These are phyloP conservation scores for Heracleum sosnowskyi DNA, from an alignment of 129 eudicot species.

Conservation along the genomic window DNA sequence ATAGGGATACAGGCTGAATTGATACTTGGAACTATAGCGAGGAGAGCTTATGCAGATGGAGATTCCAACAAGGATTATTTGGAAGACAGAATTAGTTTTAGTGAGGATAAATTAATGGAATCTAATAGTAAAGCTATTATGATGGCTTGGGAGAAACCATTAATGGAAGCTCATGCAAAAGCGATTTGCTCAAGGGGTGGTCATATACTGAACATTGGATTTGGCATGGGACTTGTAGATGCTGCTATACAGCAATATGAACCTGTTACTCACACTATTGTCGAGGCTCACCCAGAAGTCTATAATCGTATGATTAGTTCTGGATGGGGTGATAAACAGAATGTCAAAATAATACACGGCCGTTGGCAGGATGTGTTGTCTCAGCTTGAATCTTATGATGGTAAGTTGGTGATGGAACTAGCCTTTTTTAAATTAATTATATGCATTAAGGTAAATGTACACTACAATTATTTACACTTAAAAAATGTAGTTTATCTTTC, in stretches of 20 bases:
- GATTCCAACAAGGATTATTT: slow-evolving; percentile 51
- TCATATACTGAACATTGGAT: slow-evolving; percentile 74
- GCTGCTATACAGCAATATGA: slow-evolving; percentile 74
- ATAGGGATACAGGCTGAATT: slow-evolving; percentile 89
- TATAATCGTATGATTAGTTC: slow-evolving; percentile 65
- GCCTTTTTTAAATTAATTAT: background rate
- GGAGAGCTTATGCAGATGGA: slow-evolving; percentile 47
- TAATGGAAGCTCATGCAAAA: slow-evolving; percentile 97
- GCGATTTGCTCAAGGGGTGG: slow-evolving; percentile 85
- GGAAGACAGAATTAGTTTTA: slow-evolving; percentile 83
- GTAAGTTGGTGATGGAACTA: slow-evolving; percentile 16
- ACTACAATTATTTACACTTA: background rate
- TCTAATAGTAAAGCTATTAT: slow-evolving; percentile 81
- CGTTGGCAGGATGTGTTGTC: slow-evolving; percentile 92
- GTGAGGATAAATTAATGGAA: slow-evolving; percentile 97
- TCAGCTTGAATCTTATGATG: slow-evolving; percentile 80
- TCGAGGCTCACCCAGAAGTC: slow-evolving; percentile 94
- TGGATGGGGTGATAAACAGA: slow-evolving; percentile 82
- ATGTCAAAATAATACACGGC: slow-evolving; percentile 81
- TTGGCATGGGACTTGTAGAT: slow-evolving; percentile 98
- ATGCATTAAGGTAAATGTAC: background rate
- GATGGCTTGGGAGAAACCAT: slow-evolving; percentile 98
- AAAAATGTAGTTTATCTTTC: background rate
- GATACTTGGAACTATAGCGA: slow-evolving; percentile 88
- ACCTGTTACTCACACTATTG: slow-evolving; percentile 65